Percentiles rank a stretch among this genome's conserved stretches.
These are phyloP conservation scores for Rosa rugosa DNA, from an alignment of 306 rosid species.

Conservation along the genomic window DNA sequence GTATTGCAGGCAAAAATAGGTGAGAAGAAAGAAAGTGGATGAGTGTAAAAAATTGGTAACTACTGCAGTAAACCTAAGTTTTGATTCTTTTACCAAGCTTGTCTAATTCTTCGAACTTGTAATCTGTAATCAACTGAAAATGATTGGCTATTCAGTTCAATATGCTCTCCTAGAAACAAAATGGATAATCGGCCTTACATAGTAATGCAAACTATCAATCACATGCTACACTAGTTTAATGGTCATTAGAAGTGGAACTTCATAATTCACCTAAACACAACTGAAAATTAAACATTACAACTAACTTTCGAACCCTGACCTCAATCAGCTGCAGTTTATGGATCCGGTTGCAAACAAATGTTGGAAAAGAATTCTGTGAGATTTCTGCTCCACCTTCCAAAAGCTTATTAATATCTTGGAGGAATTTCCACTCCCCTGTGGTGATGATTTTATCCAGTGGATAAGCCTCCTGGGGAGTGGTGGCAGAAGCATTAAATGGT, in stretches of 20 bases:
- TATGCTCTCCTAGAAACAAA: not conserved
- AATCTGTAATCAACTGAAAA: not conserved
- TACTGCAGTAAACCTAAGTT: not conserved
- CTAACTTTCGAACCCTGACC: conserved; percentile 39
- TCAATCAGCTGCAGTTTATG: conserved; percentile 44
- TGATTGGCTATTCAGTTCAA: not conserved
- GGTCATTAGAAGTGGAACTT: not conserved
- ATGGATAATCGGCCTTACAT: not conserved
- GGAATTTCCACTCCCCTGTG: conserved; percentile 65
- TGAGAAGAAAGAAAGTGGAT: not conserved
- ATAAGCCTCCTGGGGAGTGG: conserved; percentile 72
- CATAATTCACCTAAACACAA: not conserved
- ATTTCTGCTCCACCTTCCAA: conserved; percentile 37
- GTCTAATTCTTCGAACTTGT: not conserved
- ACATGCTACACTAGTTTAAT: not conserved
- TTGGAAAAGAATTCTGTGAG: conserved; percentile 48
- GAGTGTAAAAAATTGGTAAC: not conserved
- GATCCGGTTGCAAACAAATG: conserved; percentile 60
- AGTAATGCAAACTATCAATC: not conserved
- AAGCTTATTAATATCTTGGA: conserved; percentile 57
- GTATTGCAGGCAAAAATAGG: not conserved
- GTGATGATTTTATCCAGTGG: conserved; percentile 72
- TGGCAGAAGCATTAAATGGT: conserved; percentile 64
- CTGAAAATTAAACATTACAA: not conserved
- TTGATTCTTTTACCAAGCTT: not conserved